Percentiles rank a stretch among this genome's conserved stretches.
Evolutionary conservation across 371 early-diverging fungal genomes (phyloP).

Genomic region (Homolaphlyctis polyrhiza): DNA sequence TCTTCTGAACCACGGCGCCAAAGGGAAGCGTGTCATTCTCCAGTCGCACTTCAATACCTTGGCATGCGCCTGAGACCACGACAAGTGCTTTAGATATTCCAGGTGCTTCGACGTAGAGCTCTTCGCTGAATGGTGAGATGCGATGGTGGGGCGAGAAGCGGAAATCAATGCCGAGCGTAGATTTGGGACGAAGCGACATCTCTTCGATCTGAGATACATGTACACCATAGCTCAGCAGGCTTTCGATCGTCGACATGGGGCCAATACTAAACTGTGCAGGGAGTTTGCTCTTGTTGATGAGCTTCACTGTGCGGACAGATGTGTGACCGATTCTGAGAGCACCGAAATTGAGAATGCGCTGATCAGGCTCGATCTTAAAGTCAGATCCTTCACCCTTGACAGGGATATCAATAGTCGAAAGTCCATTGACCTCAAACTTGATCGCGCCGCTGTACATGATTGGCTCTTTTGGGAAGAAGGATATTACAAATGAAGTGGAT

Average conservation of each 20-base stretch:
- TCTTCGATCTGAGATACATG: constrained; percentile 14
- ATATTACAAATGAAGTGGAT: constrained; percentile 20
- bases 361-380: constrained; percentile 34
- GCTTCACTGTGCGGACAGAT: constrained; percentile 21
- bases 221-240: constrained; percentile 19
- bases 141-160: constrained; percentile 39
- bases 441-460: constrained; percentile 28
- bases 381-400: constrained; percentile 38
- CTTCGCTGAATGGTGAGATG: constrained; percentile 43
- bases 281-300: constrained; percentile 42
- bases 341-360: constrained; percentile 40
- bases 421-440: constrained; percentile 42
- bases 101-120: constrained; percentile 33
- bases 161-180: constrained; percentile 30
- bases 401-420: constrained; percentile 32
- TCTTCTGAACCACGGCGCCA: constrained; percentile 47
- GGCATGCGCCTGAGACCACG: constrained; percentile 42
- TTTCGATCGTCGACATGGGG: constrained; percentile 23
- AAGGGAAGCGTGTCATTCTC: constrained; percentile 50
- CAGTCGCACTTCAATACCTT: constrained; percentile 47
- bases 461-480: constrained; percentile 39
- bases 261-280: constrained; percentile 39
- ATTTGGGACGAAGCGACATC: constrained; percentile 35
- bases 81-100: constrained; percentile 34
- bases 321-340: constrained; percentile 39